These are phyloP conservation scores for Wickerhamiella occidentalis DNA, from an alignment of 805 yeast species.

Conservation along the genomic window DNA sequence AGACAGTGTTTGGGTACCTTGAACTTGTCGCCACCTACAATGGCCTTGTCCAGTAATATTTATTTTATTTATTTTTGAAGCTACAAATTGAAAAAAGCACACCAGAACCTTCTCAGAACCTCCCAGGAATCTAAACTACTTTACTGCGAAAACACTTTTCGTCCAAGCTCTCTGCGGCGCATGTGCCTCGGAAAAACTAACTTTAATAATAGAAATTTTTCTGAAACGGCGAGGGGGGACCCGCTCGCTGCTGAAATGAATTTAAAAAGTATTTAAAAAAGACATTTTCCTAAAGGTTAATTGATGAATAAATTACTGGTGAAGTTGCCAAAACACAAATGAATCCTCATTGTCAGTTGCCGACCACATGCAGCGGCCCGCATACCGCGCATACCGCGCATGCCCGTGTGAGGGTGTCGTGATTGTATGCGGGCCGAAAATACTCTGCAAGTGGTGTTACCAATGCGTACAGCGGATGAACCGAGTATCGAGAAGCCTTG, in stretches of 20 bases:
- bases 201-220: too few species aligned
- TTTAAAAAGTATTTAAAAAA: too few species aligned
- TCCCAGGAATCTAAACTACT: too few species aligned
- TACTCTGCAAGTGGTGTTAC: not conserved
- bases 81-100: not conserved
- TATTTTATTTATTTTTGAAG: not conserved
- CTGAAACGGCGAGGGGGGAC: too few species aligned
- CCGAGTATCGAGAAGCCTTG: not conserved
- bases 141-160: not conserved
- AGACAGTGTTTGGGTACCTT: conserved; percentile 12
- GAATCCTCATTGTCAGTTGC: not conserved
- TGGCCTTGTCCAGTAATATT: not conserved
- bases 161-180: not conserved
- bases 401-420: not conserved
- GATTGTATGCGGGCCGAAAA: not conserved
- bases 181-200: not conserved
- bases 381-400: not conserved
- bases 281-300: too few species aligned
- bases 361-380: not conserved
- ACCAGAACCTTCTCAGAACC: too few species aligned
- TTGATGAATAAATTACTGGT: not conserved
- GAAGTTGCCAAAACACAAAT: too few species aligned
- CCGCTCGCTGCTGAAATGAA: too few species aligned
- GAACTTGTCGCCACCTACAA: conserved; percentile 9
- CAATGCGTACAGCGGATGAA: not conserved